A percentile compares a stretch with the other conserved stretches of the same genome.
Conservation (phyloP, 768 basidiomycete species). For the Cystobasidium onofrii region DNA sequence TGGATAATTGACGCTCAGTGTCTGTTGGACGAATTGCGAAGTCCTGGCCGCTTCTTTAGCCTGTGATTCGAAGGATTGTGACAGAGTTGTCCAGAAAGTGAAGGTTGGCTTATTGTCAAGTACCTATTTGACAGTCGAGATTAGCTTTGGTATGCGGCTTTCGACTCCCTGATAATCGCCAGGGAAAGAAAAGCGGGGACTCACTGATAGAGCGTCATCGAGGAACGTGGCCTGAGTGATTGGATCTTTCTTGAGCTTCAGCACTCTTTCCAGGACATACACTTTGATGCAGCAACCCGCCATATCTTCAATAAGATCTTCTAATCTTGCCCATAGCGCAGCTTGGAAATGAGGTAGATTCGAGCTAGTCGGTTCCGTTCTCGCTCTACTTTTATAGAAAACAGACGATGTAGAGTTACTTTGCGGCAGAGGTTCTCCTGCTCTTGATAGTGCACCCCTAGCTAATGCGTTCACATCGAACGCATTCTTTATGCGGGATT, state of each 20-base stretch:
- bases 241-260: slow-evolving; percentile 77
- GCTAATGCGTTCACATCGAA: slow-evolving; percentile 85
- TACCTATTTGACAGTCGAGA: slow-evolving; percentile 49
- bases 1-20: slow-evolving; percentile 76
- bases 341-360: slow-evolving; percentile 79
- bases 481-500: slow-evolving; percentile 65
- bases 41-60: slow-evolving; percentile 53
- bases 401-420: slow-evolving; percentile 48
- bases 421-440: not conserved
- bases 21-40: slow-evolving; percentile 84
- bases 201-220: slow-evolving; percentile 81
- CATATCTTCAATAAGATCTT: slow-evolving; percentile 77
- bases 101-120: slow-evolving; percentile 86
- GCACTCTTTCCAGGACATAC: slow-evolving; percentile 87
- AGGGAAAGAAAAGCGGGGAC: slow-evolving; percentile 41
- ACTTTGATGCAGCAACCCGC: slow-evolving; percentile 84
- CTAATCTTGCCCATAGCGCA: slow-evolving; percentile 71
- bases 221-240: slow-evolving; percentile 68
- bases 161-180: not conserved
- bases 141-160: not conserved
- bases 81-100: slow-evolving; percentile 79
- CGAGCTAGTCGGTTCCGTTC: slow-evolving; percentile 80
- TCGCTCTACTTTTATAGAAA: slow-evolving; percentile 68
- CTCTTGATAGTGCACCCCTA: slow-evolving; percentile 66
- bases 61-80: slow-evolving; percentile 70